Evolutionary conservation across 257 asterid species (phyloP), one percentile per base, ranked within the genome.

Genomic region (Apocynum venetum): DNA sequence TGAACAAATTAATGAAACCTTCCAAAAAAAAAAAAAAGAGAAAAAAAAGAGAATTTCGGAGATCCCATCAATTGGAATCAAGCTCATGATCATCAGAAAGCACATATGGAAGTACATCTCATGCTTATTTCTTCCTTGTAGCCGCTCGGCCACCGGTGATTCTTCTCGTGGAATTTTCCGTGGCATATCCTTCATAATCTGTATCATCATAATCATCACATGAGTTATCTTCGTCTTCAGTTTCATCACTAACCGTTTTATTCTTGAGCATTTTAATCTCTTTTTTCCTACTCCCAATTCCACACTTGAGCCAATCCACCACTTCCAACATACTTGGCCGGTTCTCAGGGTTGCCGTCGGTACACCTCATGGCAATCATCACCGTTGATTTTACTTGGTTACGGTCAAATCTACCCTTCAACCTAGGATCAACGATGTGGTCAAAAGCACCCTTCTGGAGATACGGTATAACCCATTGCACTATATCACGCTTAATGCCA

Each of bases 401-500:
- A 2, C n/a, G 73, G 65, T 89, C 87, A 9, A 86, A 90, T 4
- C 61, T 76, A 0, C 92, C 97, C 75, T 86, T 89, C 72, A 92
- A 79, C 64, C 88, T 89, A 0, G 96, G 92, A 75, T 92, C 97
- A 0, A 86, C 97, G 44, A 92, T 86, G 55, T 79, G 91, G 68
- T 90, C 89, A 64, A 89, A 90, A 0, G 82, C 89, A 3, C 92
- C 89, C 63, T 84, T 88, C 0, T 85, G 88, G 0, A 90, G 77
- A 35, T 81, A 87, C 0, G 96, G 94, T 0, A 83, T 83, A 40
- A 81, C 91, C 97, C 97, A 92, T 47, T 89, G 93, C 53, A 90
- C 89, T 56, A 92, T 90, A 44, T 90, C 97, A 35, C 97, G 94
- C 77, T 90, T 92, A 36, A 88, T 83, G 1, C 97, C 97, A 0